Evolutionary conservation across 176 grass and related monocot genomes (phyloP), one percentile per base, ranked within the genome.

Genomic region (Aegilops sharonensis): DNA sequence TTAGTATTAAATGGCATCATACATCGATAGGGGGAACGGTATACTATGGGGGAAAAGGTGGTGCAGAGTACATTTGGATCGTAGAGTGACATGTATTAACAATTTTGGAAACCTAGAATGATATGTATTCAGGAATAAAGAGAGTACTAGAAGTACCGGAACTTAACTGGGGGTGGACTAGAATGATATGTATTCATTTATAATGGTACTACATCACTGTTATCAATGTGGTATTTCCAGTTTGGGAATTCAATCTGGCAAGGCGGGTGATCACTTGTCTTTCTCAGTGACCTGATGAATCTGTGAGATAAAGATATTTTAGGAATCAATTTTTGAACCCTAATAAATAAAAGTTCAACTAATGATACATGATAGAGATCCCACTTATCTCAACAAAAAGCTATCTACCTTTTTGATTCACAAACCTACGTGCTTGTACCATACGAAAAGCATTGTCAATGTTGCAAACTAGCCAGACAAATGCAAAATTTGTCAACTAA

Each of bases 221-320:
- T 98, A 83, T 95, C 92, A 50, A 98, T 94, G 59, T 92, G 35
- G 78, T 94, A 79, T 30, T 91, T 88, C 83, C 92, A 98, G 40
- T 92, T 95, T 14, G 96, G 88, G 42, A 93, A 95, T 86, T 98
- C 89, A 77, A 94, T 91, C 23, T 89, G 90, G 75, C 23, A 43
- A 78, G 59, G 67, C n/a, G 68, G 45, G 6, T 48, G 45, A 48
- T 48, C 12, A 48, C 4, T 48, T 48, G 45, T 90, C 64, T 75
- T 85, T 31, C 77, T 86, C 87, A 94, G 94, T 68, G 83, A 21
- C 72, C 97, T 98, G 81, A 9, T 56, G n/a, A 60, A 27, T n/a
- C 8, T 61, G 14, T 29, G 14, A 27, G 24, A 80, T 60, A 1
- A 12, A 35, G 66, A 45, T 36, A 57, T 47, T 27, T 47, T 79